Conservation (phyloP, 305 asterid genomes). For the Stenogyne calaminthoides region DNA sequence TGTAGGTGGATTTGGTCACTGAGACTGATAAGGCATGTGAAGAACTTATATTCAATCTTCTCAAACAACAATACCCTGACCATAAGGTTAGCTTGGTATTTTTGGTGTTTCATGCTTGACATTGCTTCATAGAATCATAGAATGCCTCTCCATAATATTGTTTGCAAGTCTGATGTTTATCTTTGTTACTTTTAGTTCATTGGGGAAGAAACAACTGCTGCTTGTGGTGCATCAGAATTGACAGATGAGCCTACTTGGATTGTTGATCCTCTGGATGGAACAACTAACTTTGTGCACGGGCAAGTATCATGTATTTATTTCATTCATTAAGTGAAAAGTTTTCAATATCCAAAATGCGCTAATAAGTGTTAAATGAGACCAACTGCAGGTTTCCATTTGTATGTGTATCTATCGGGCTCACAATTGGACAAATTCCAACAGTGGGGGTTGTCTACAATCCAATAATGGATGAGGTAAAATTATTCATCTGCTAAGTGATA, state of each 20-base stretch:
- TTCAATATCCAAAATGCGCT: not conserved
- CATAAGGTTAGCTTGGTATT: slow-evolving; percentile 59
- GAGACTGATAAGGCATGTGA: slow-evolving; percentile 96
- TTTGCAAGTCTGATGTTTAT: slow-evolving; percentile 4
- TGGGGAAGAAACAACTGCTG: slow-evolving; percentile 98
- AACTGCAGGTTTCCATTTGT: slow-evolving; percentile 86
- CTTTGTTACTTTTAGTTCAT: slow-evolving; percentile 61
- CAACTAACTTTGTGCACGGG: slow-evolving; percentile 98
- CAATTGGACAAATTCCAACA: slow-evolving; percentile 68
- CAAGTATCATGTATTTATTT: slow-evolving; percentile 33
- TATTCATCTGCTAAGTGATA: slow-evolving; percentile 2
- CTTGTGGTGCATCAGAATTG: slow-evolving; percentile 69
- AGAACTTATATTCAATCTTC: slow-evolving; percentile 69
- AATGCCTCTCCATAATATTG: slow-evolving; percentile 14
- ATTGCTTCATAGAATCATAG: not conserved
- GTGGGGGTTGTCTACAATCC: slow-evolving; percentile 97
- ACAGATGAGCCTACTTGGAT: slow-evolving; percentile 97
- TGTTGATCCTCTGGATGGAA: slow-evolving; percentile 98
- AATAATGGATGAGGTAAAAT: slow-evolving; percentile 84
- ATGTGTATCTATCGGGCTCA: slow-evolving; percentile 92
- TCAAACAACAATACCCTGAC: slow-evolving; percentile 66
- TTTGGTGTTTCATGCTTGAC: slow-evolving; percentile 17
- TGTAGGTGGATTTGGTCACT: slow-evolving; percentile 95
- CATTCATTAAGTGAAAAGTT: not conserved
- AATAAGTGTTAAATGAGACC: slow-evolving; percentile 22